These are phyloP conservation scores for Bjerkandera adusta DNA, from an alignment of 1,284 basidiomycete genomes.

Conservation along the genomic window DNA sequence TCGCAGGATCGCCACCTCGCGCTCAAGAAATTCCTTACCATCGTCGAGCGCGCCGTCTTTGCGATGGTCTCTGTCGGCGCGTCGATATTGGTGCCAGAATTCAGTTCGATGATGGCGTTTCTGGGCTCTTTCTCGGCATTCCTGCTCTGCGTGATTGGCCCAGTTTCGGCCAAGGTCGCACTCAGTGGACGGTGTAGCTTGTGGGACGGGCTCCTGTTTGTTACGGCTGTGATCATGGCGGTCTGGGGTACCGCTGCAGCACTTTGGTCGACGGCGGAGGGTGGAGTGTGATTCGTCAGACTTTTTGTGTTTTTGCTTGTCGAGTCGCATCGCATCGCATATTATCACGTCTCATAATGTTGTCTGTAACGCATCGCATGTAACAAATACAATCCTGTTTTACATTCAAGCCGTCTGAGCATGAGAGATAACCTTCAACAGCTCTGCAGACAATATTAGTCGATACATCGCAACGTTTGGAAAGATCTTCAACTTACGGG, in stretches of 20 bases:
- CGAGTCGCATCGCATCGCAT: too few species aligned
- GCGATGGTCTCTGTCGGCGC: constrained; percentile 62
- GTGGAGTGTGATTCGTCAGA: constrained; percentile 10
- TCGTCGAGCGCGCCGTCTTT: constrained; percentile 59
- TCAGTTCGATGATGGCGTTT: constrained; percentile 89
- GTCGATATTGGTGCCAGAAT: constrained; percentile 82
- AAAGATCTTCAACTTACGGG: constrained; percentile 81
- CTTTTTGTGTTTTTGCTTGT: too few species aligned
- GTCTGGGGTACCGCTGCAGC: constrained; percentile 77
- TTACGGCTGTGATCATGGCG: constrained; percentile 62
- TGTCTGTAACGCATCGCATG: neutral
- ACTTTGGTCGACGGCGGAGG: constrained; percentile 39
- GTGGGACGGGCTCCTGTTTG: constrained; percentile 59
- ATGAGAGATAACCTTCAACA: constrained; percentile 82
- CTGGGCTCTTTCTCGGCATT: constrained; percentile 88
- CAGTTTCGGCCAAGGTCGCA: constrained; percentile 63
- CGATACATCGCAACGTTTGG: constrained; percentile 3
- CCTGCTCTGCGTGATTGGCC: constrained; percentile 79
- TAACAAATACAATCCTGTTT: constrained; percentile 3
- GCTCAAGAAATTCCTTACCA: constrained; percentile 46
- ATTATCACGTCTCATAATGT: too few species aligned
- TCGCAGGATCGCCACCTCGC: constrained; percentile 21
- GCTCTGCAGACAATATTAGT: constrained; percentile 48
- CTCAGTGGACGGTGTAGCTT: constrained; percentile 46
- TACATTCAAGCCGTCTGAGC: constrained; percentile 38